A percentile compares a stretch with the other conserved stretches of the same genome.
Evolutionary conservation across 2,329 filamentous ascomycete species (phyloP).

Genomic region (Calonectria hongkongensis): DNA sequence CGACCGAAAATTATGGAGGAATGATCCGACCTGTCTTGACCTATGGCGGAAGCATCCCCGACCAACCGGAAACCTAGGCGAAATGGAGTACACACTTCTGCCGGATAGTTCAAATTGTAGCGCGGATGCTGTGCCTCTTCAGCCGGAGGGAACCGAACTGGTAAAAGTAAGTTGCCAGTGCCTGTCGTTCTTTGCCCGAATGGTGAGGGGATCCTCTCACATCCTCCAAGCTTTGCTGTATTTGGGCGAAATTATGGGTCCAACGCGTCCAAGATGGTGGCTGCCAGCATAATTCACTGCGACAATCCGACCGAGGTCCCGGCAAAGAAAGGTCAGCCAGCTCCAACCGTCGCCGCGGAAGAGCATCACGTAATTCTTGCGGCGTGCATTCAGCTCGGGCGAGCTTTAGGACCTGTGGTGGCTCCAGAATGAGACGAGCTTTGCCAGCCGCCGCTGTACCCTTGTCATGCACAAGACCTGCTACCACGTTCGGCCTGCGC

Average conservation of each 20-base stretch:
- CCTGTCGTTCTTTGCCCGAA: slow-evolving; percentile 24
- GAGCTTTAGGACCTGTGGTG: not conserved
- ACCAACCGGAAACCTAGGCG: slow-evolving; percentile 3
- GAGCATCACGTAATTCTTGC: not conserved
- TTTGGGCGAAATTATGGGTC: not conserved
- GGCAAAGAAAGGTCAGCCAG: not conserved
- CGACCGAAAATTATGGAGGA: not conserved
- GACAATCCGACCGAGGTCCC: slow-evolving; percentile 14
- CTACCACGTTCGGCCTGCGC: not conserved
- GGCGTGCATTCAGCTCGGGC: not conserved
- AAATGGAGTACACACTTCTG: slow-evolving; percentile 1
- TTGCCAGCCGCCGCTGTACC: not conserved
- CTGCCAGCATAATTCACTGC: not conserved
- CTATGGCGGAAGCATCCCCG: slow-evolving; percentile 24
- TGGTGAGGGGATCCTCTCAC: not conserved
- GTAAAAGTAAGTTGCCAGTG: slow-evolving; percentile 7
- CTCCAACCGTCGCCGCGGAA: not conserved
- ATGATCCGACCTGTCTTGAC: not conserved
- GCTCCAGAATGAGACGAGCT: not conserved
- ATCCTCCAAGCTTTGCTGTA: not conserved
- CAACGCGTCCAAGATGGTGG: slow-evolving; percentile 1
- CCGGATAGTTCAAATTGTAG: not conserved
- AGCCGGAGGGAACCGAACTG: slow-evolving; percentile 19
- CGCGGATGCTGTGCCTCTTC: slow-evolving; percentile 11
- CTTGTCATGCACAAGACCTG: not conserved